Evolutionary conservation across 139 green algal species (phyloP).

Genomic region (Coelastrella sp.): DNA sequence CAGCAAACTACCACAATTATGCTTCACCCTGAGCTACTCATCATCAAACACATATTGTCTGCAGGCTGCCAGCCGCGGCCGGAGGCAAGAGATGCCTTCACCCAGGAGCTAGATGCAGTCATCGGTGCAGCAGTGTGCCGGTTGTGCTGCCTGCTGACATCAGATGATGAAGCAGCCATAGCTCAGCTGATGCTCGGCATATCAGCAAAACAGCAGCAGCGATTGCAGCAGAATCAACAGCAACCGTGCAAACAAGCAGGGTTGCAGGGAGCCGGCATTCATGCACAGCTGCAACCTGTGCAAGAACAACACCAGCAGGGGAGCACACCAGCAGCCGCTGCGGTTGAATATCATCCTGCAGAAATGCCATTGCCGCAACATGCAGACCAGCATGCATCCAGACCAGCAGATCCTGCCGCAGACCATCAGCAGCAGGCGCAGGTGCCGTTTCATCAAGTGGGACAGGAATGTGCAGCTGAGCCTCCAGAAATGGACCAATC

Average conservation of each 20-base stretch:
- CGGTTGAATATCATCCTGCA: too few species aligned
- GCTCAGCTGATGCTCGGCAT: slow-evolving; percentile 10
- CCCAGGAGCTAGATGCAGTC: slow-evolving; percentile 43
- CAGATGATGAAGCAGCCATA: slow-evolving; percentile 23
- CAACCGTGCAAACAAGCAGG: too few species aligned
- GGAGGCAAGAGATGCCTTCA: slow-evolving; percentile 14
- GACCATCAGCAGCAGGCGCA: too few species aligned
- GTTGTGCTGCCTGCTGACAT: slow-evolving; percentile 40
- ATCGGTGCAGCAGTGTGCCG: slow-evolving; percentile 38
- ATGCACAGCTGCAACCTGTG: background rate
- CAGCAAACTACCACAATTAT: too few species aligned
- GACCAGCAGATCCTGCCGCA: too few species aligned
- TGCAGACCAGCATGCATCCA: too few species aligned
- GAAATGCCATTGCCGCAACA: too few species aligned
- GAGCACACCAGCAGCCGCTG: background rate
- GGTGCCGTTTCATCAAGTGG: too few species aligned
- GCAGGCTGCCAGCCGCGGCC: slow-evolving; percentile 23
- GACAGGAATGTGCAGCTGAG: too few species aligned
- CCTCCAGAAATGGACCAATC: too few species aligned
- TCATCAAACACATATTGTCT: background rate
- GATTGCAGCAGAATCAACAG: slow-evolving; percentile 8
- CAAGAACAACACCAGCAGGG: background rate
- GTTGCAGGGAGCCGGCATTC: too few species aligned
- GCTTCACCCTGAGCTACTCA: background rate
- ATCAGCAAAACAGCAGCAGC: background rate